Conservation (phyloP, 768 basidiomycete genomes). For the Leccinellum rugosiceps region DNA sequence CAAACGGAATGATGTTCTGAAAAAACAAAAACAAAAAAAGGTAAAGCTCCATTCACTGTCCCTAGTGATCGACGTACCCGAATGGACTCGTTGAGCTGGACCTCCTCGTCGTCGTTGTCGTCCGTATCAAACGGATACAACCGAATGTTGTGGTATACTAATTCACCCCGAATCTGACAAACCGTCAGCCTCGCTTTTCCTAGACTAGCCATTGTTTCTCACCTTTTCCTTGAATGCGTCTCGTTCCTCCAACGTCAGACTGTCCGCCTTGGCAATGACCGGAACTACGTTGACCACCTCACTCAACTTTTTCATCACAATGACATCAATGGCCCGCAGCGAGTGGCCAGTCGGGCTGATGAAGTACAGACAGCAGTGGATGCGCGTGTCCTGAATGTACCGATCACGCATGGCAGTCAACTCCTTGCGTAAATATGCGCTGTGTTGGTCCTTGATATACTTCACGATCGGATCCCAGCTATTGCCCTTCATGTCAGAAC, state of each 20-base stretch:
- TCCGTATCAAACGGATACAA: constrained; percentile 97
- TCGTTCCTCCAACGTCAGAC: constrained; percentile 89
- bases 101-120: constrained; percentile 91
- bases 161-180: constrained; percentile 84
- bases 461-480: constrained; percentile 99
- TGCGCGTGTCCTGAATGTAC: constrained; percentile 96
- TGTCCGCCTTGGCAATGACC: constrained; percentile 98
- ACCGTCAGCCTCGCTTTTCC: constrained; percentile 9
- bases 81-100: constrained; percentile 85
- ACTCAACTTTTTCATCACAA: constrained; percentile 98
- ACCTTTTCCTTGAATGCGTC: constrained; percentile 92
- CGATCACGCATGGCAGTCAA: constrained; percentile 98
- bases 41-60: background rate
- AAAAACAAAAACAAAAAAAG: background rate
- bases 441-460: constrained; percentile 99
- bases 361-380: constrained; percentile 98
- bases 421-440: constrained; percentile 97
- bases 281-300: constrained; percentile 99
- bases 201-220: constrained; percentile 7
- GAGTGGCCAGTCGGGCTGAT: constrained; percentile 99
- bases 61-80: constrained; percentile 52
- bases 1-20: constrained; percentile 93
- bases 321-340: constrained; percentile 93
- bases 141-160: constrained; percentile 88
- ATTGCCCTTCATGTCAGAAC: constrained; percentile 5